These are phyloP conservation scores for Zoysia pacifica DNA, from an alignment of 176 grass and related monocot species.

Conservation along the genomic window DNA sequence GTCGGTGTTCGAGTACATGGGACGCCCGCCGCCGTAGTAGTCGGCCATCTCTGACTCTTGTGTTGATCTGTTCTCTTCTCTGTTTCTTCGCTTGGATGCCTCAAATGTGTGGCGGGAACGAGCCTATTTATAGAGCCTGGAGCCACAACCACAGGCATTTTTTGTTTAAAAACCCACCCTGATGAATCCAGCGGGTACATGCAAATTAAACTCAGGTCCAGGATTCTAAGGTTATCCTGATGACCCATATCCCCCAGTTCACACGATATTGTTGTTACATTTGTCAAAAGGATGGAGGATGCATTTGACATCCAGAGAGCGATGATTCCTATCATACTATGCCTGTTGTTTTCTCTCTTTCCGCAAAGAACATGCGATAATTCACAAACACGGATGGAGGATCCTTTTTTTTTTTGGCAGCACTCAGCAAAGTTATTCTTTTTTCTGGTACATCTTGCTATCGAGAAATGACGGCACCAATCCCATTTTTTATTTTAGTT, in stretches of 20 bases:
- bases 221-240: not conserved
- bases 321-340: not conserved
- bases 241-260: not conserved
- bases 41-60: constrained; percentile 18
- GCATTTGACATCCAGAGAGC: not conserved
- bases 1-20: constrained; percentile 41
- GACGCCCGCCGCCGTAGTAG: constrained; percentile 24
- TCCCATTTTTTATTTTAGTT: not conserved
- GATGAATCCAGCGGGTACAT: not conserved
- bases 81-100: not conserved
- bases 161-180: too few relatives aligned
- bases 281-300: not conserved
- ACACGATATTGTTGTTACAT: not conserved
- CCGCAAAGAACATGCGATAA: not conserved
- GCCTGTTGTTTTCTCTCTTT: constrained; percentile 40
- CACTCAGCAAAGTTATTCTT: constrained; percentile 32
- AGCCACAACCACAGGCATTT: not conserved
- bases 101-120: not conserved
- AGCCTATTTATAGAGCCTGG: constrained; percentile 32
- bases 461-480: not conserved
- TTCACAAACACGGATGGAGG: not conserved
- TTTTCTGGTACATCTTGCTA: not conserved
- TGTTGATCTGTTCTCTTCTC: too few relatives aligned
- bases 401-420: not conserved
- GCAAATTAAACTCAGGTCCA: not conserved